Conservation (phyloP, 345 rosid species). For the Mallotus nudiflorus region DNA sequence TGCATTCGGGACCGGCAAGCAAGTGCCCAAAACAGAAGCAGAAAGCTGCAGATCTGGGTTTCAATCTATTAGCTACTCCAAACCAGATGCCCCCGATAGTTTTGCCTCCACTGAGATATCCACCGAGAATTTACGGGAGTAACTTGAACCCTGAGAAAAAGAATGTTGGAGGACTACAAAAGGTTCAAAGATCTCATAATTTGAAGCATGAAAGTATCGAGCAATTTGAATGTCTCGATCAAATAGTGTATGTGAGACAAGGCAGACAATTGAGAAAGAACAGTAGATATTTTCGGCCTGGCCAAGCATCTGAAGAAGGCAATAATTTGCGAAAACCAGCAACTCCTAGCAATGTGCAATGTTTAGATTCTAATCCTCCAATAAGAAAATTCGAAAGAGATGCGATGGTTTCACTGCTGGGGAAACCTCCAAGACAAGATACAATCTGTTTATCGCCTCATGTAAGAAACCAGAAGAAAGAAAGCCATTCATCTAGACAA, state of each 20-base stretch:
- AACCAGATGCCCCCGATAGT: not conserved
- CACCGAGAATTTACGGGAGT: conserved; percentile 10
- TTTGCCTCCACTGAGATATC: conserved; percentile 29
- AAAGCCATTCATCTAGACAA: not conserved
- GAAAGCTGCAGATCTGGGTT: not conserved
- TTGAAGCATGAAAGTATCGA: not conserved
- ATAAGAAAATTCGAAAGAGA: not conserved
- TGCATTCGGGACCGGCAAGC: not conserved
- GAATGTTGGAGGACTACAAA: not conserved
- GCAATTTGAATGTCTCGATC: not conserved
- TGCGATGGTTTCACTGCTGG: not conserved
- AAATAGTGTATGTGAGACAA: not conserved
- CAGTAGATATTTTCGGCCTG: not conserved
- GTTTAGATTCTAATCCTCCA: not conserved
- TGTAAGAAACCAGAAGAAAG: not conserved
- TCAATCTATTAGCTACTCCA: not conserved
- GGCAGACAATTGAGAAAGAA: not conserved
- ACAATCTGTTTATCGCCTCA: not conserved
- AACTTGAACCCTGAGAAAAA: not conserved
- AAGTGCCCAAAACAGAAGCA: not conserved
- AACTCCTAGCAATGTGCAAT: not conserved
- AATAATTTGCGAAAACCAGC: not conserved
- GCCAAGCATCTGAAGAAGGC: not conserved
- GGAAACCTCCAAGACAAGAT: not conserved
- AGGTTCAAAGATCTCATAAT: not conserved